Evolutionary conservation across 371 early-diverging fungal genomes (phyloP).

Genomic region (Nosema muscidifuracis): DNA sequence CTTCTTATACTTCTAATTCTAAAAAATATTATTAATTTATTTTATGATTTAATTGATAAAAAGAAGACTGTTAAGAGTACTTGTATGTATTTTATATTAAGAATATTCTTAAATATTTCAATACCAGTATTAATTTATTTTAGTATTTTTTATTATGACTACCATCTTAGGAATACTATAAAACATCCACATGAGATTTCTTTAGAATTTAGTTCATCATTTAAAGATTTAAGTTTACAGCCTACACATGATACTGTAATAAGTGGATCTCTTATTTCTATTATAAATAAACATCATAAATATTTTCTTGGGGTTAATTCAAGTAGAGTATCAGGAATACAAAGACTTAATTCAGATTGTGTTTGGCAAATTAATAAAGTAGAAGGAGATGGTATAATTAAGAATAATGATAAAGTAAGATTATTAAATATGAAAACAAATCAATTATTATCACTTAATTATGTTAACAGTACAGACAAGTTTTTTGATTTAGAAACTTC

Average conservation of each 20-base stretch:
- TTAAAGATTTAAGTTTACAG: not conserved
- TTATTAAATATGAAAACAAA: not conserved
- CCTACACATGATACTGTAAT: not conserved
- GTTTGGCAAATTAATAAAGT: not conserved
- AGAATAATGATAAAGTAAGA: not conserved
- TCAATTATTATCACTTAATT: not conserved
- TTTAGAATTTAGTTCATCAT: not conserved
- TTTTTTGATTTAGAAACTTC: not conserved
- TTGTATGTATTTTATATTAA: not conserved
- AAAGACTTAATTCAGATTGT: not conserved
- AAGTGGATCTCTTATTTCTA: not conserved
- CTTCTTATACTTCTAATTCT: not conserved
- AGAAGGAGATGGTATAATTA: not conserved
- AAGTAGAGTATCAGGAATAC: too few relatives aligned
- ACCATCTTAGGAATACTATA: not conserved
- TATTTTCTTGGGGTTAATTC: not conserved
- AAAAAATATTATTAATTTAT: not conserved
- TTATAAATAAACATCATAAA: conserved; percentile 3
- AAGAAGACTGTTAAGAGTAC: not conserved
- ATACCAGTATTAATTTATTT: not conserved
- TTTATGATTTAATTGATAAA: not conserved
- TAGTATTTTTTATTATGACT: not conserved
- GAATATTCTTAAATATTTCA: not conserved
- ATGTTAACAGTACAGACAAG: conserved; percentile 4
- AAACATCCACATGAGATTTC: not conserved